Evolutionary conservation across 345 rosid genomes (phyloP).

Genomic region (Gossypioides kirkii): DNA sequence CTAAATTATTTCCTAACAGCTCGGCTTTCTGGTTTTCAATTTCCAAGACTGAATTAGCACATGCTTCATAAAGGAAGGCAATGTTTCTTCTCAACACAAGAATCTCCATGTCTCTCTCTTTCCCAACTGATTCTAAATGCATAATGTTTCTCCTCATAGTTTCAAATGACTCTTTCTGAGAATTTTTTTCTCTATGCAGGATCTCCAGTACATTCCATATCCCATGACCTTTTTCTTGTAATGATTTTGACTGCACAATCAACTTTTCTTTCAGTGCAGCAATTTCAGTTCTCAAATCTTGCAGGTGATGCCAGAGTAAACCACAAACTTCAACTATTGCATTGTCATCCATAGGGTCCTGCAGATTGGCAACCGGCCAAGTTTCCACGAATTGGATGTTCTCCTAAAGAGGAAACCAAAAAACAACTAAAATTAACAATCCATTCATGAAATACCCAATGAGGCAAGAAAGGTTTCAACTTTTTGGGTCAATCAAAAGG

Average conservation of each 20-base stretch:
- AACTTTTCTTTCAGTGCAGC: constrained; percentile 43
- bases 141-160: constrained; percentile 39
- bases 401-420: constrained; percentile 40
- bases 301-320: constrained; percentile 44
- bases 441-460: constrained; percentile 5
- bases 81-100: constrained; percentile 40
- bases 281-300: constrained; percentile 42
- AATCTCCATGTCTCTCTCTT: constrained; percentile 52
- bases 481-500: not conserved
- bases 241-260: constrained; percentile 40
- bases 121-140: constrained; percentile 36
- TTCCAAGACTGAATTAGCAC: constrained; percentile 53
- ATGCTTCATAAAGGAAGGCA: constrained; percentile 63
- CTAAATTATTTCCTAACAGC: constrained; percentile 26
- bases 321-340: constrained; percentile 34
- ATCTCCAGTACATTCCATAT: constrained; percentile 37
- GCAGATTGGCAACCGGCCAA: constrained; percentile 34
- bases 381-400: constrained; percentile 30
- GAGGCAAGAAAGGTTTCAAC: not conserved
- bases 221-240: constrained; percentile 45
- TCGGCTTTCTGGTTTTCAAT: constrained; percentile 57
- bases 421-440: constrained; percentile 9
- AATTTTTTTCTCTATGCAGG: constrained; percentile 31
- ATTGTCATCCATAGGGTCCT: constrained; percentile 38
- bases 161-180: constrained; percentile 36